Base-by-base conservation (phyloP, 148 eudicot genomes). In the Vaccinium myrtillus region DNA sequence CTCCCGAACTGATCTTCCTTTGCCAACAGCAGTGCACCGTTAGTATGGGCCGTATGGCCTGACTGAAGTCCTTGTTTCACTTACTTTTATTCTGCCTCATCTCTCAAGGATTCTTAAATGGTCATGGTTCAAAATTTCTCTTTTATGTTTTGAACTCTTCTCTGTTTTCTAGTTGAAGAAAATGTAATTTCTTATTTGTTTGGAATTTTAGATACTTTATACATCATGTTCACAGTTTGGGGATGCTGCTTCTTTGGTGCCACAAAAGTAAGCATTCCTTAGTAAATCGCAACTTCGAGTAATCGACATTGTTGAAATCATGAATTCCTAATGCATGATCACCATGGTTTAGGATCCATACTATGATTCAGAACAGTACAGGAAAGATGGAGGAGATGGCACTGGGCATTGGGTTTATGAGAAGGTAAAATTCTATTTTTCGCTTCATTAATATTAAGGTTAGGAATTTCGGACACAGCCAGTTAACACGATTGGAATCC, bases 311-410 rank as follows among this genome's bases (percentile, higher is more conserved):
- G 13, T 56, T 23, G 73, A 11, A 27, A 23, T 2, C 6, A 1
- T 8, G 67, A 54, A 54, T 54, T 9, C 19, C 77, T 83, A 8
- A 63, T 50, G 10, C 5, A 51, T 13, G 5, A 51, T 48, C 13
- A 56, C 8, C 43, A 27, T 43, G 48, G 77, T 71, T 79, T 87
- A 94, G 98, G 98, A 94, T 90, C 98, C 98, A 53, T 93, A 83
- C 84, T 94, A 94, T 83, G 98, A 94, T 84, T 94, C 98, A 30
- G 96, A 94, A 78, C 56, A 75, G 11, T 94, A 94, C 82, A 90
- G 96, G 65, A 89, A 88, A 84, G 96, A 94, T 85, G 98, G 98
- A 89, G 98, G 98, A 85, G 98, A 94, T 84, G 98, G 98, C 58
- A 91, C 92, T 2, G 98, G 98, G 11, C 90, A 93, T 79, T 94